A percentile compares a stretch with the other conserved stretches of the same genome.
Evolutionary conservation across 2,329 filamentous ascomycete species (phyloP).

Genomic region (Delphinella strobiligena): DNA sequence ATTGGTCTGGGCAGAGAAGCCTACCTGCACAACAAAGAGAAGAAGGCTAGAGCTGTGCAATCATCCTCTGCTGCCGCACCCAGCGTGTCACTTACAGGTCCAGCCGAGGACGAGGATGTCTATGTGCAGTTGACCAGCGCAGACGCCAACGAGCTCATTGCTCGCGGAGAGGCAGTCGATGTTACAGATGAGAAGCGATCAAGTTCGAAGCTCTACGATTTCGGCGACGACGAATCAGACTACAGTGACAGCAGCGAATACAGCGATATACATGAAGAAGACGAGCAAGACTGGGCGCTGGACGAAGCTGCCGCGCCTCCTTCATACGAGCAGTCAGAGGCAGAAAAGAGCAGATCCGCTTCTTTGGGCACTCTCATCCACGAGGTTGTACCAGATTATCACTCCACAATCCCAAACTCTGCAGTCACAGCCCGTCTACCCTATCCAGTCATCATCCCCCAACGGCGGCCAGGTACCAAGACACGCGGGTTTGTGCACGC

Average conservation of each 20-base stretch:
- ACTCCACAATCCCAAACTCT: not conserved
- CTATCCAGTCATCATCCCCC: conserved; percentile 40
- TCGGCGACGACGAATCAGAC: conserved; percentile 8
- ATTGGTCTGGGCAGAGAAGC: conserved; percentile 19
- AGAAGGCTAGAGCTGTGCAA: conserved; percentile 4
- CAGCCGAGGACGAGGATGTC: not conserved
- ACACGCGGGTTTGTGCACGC: conserved; percentile 41
- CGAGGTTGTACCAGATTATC: conserved; percentile 11
- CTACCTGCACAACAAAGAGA: conserved; percentile 16
- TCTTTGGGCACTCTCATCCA: conserved; percentile 12
- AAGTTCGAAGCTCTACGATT: not conserved
- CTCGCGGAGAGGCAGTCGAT: conserved; percentile 5
- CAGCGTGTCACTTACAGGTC: conserved; percentile 2
- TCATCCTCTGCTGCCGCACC: conserved; percentile 4
- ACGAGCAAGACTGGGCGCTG: conserved; percentile 19
- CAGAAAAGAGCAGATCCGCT: conserved; percentile 9
- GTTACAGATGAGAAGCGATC: conserved; percentile 9
- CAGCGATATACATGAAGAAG: too few relatives aligned
- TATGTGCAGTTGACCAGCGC: conserved; percentile 3
- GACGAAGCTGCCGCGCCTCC: conserved; percentile 15
- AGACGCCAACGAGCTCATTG: conserved; percentile 7
- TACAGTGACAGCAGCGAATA: conserved; percentile 11
- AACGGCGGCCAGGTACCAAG: conserved; percentile 38
- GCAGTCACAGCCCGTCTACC: conserved; percentile 16
- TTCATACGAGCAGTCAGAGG: not conserved